Base-by-base conservation (phyloP, 2,329 filamentous ascomycete species). In the Metarhizium album region DNA sequence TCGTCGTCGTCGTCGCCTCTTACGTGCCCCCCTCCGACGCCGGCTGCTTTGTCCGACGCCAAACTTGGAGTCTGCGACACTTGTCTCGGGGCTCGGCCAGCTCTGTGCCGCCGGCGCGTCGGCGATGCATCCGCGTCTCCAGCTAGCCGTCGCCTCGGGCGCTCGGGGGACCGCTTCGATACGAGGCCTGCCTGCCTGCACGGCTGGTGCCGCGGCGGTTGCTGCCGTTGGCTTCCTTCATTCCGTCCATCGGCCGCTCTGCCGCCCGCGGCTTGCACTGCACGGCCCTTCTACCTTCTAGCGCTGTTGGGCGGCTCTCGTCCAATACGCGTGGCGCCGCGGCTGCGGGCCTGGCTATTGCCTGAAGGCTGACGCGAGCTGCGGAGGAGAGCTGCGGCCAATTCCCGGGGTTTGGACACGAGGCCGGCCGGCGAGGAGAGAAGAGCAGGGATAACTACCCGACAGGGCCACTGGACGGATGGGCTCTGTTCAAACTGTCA, bases 361-460 rank as follows among this genome's bases (percentile, higher is more conserved):
- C 83, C 0, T n/a, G n/a, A n/a, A n/a, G n/a, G 66, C 88, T 54
- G 87, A 87, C 55, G 78, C 87, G 16, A 81, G 79, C 2, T 74
- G 85, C 29, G 75, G 75, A 46, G 83, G 82, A 0, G 83, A 82
- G 0, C 73, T 83, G 0, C 84, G 84, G 0, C 84, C 87, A 63
- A 87, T 88, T 40, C 76, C 80, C 0, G 84, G 83, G 0, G 82
- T 86, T 1, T 88, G 83, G 83, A 87, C 86, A 87, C 66, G 84
- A 83, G 60, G 71, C 77, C 1, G 67, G 76, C 11, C n/a, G n/a
- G n/a, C n/a, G n/a, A n/a, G n/a, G n/a, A n/a, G 82, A 88, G 63
- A 75, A 74, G 18, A 63, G 67, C 22, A 66, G 57, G 9, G 84
- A 84, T n/a, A n/a, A n/a, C 0, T 87, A 85, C 61, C 82, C 82